A percentile compares a stretch with the other conserved stretches of the same genome.
Evolutionary conservation across 768 basidiomycete genomes (phyloP).

Genomic region (Tylopilus sp.): DNA sequence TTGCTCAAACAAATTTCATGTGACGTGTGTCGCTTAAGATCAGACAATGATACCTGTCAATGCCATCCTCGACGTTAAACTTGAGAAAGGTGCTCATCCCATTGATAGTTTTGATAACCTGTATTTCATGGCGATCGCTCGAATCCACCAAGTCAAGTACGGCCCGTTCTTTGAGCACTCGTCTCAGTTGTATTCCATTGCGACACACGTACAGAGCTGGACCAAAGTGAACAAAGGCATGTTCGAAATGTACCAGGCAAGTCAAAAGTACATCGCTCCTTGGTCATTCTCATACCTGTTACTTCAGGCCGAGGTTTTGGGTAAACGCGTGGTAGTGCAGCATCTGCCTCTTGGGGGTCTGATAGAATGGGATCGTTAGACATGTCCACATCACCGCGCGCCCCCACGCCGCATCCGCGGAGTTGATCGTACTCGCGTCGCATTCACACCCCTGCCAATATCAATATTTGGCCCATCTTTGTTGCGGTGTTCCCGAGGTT

Average conservation of each 20-base stretch:
- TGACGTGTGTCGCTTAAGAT: slow-evolving; percentile 37
- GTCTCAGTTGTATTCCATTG: slow-evolving; percentile 84
- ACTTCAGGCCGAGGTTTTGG: slow-evolving; percentile 78
- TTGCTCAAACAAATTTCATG: background rate
- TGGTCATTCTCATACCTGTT: slow-evolving; percentile 4
- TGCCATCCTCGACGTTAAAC: slow-evolving; percentile 57
- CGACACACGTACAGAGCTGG: slow-evolving; percentile 87
- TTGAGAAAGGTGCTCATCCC: slow-evolving; percentile 17
- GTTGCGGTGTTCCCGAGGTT: slow-evolving; percentile 1
- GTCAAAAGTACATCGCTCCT: background rate
- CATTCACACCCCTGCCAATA: slow-evolving; percentile 18
- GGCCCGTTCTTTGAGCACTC: slow-evolving; percentile 94
- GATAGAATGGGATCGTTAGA: slow-evolving; percentile 56
- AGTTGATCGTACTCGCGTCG: slow-evolving; percentile 5
- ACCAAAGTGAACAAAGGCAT: slow-evolving; percentile 85
- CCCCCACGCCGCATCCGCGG: slow-evolving; percentile 14
- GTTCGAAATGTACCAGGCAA: slow-evolving; percentile 93
- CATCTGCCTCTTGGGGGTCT: slow-evolving; percentile 85
- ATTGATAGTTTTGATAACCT: slow-evolving; percentile 51
- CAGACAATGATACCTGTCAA: slow-evolving; percentile 63
- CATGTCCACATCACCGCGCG: background rate
- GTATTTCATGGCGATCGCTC: slow-evolving; percentile 74
- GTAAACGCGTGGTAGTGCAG: slow-evolving; percentile 95
- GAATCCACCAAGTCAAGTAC: slow-evolving; percentile 75
- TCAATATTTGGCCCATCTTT: background rate